Evolutionary conservation across 2,329 filamentous ascomycete genomes (phyloP).

Genomic region (Pseudocercospora cruenta): DNA sequence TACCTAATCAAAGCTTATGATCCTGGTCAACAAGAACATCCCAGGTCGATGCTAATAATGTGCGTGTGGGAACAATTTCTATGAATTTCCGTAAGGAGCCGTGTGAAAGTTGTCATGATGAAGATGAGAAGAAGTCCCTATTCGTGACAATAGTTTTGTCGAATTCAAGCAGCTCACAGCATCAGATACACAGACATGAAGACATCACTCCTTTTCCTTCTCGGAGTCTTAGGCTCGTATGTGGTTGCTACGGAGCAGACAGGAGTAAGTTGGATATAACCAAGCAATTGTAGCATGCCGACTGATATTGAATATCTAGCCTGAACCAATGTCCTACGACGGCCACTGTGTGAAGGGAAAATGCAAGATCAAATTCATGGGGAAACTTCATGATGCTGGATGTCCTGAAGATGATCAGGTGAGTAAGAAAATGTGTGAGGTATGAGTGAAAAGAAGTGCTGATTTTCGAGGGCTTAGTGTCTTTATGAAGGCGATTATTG

Average conservation of each 20-base stretch:
- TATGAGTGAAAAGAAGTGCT: neutral
- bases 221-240: neutral
- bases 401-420: neutral
- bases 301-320: neutral
- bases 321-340: neutral
- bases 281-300: neutral
- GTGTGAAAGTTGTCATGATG: neutral
- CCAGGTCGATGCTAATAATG: neutral
- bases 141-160: no score
- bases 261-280: neutral
- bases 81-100: neutral
- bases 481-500: slow-evolving; percentile 3
- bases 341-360: neutral
- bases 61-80: neutral
- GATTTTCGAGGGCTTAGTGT: neutral
- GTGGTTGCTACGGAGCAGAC: neutral
- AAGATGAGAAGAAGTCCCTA: neutral
- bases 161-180: no score
- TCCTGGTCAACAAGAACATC: neutral
- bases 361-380: slow-evolving; percentile 1
- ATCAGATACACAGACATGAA: no score
- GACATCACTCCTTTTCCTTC: neutral
- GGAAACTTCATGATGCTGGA: neutral
- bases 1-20: neutral
- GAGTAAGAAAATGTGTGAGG: neutral